These are phyloP conservation scores for Monosporozyma aquatica DNA, from an alignment of 805 yeast species.

Conservation along the genomic window DNA sequence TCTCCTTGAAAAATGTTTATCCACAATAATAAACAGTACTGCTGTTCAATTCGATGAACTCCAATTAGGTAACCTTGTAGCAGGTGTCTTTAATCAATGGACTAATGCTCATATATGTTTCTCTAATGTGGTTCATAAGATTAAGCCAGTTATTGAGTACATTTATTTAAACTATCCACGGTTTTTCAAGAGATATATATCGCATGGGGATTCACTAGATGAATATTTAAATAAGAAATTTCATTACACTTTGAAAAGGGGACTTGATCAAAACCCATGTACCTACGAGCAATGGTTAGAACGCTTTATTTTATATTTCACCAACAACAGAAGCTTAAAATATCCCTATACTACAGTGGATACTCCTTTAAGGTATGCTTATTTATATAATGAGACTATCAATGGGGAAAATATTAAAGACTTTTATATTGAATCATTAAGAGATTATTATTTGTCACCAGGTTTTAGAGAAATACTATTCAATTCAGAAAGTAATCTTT, in stretches of 20 bases:
- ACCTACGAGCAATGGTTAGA: neutral
- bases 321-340: too few species aligned
- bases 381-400: neutral
- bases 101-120: too few species aligned
- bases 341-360: neutral
- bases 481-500: too few species aligned
- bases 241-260: neutral
- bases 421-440: neutral
- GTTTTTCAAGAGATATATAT: slow-evolving; percentile 4
- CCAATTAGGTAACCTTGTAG: too few species aligned
- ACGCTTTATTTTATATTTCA: neutral
- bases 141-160: slow-evolving; percentile 12
- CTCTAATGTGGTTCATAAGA: too few species aligned
- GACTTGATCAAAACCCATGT: neutral
- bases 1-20: neutral
- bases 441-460: neutral
- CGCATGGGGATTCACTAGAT: slow-evolving; percentile 5
- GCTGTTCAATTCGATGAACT: too few species aligned
- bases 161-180: slow-evolving; percentile 8
- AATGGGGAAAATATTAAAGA: neutral
- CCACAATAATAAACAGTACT: too few species aligned
- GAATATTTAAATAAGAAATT: slow-evolving; percentile 4
- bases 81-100: too few species aligned
- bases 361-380: neutral
- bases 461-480: neutral